Evolutionary conservation across 2,329 filamentous ascomycete genomes (phyloP).

Genomic region (Penicillium corylophilum): DNA sequence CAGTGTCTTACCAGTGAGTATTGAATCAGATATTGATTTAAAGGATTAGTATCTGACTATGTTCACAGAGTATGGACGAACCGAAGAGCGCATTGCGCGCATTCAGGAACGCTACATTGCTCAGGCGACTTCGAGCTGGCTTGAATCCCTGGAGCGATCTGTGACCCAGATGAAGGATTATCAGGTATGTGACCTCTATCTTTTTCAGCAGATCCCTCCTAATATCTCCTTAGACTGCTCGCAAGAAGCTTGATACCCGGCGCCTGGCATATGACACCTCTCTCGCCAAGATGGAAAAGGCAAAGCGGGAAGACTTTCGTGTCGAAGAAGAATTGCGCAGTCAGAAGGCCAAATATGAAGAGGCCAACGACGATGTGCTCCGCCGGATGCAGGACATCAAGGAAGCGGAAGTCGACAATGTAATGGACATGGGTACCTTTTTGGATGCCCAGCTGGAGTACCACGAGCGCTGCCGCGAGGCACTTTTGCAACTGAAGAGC

Average conservation of each 20-base stretch:
- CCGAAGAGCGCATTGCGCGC: constrained; percentile 82
- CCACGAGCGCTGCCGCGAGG: constrained; percentile 85
- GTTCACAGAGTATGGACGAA: constrained; percentile 70
- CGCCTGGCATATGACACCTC: constrained; percentile 89
- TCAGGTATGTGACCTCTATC: constrained; percentile 60
- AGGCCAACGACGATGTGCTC: constrained; percentile 86
- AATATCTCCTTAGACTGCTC: constrained; percentile 57
- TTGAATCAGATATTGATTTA: background rate
- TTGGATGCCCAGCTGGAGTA: constrained; percentile 87
- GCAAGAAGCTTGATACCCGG: constrained; percentile 91
- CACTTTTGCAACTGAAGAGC: constrained; percentile 67
- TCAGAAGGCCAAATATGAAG: constrained; percentile 94
- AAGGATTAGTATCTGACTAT: constrained; percentile 1
- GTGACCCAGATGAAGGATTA: constrained; percentile 97
- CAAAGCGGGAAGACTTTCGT: constrained; percentile 89
- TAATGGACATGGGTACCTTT: constrained; percentile 75
- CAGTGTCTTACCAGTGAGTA: constrained; percentile 72
- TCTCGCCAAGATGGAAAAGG: constrained; percentile 85
- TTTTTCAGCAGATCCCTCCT: background rate
- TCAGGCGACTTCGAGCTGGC: constrained; percentile 77
- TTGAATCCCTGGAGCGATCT: constrained; percentile 86
- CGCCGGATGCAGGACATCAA: constrained; percentile 96
- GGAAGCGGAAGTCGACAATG: constrained; percentile 80
- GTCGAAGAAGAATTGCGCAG: constrained; percentile 88
- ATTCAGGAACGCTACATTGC: constrained; percentile 81